phyloP scores from a whole-genome alignment of 2,329 filamentous ascomycete species.

The Macrophomina tecta region DNA sequence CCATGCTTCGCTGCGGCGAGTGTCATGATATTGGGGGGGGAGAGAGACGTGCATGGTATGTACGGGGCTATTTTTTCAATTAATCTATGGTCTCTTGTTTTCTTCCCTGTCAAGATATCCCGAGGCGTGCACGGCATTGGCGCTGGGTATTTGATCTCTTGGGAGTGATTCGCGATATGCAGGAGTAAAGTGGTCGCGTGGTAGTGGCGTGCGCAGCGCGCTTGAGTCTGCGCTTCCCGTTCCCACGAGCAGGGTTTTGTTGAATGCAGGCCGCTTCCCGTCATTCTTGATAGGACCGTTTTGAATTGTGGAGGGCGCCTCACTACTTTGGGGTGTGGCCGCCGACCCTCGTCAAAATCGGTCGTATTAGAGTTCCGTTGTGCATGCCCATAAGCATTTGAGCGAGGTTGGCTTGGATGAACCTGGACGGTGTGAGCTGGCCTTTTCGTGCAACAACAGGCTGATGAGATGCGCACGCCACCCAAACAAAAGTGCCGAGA shows the following conservation, averaged over 20 bases:
- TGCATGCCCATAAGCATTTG: not conserved
- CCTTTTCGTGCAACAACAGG: constrained; percentile 14
- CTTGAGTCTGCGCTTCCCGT: not conserved
- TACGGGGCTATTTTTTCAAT: not conserved
- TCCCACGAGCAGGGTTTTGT: constrained; percentile 6
- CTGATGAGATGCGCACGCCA: constrained; percentile 10
- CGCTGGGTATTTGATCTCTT: not conserved
- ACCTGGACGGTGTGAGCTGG: not conserved
- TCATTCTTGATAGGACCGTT: not conserved
- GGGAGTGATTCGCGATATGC: not conserved
- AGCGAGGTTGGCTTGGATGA: not conserved
- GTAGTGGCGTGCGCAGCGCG: constrained; percentile 17
- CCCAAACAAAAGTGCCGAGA: constrained; percentile 14
- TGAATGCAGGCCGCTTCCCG: constrained; percentile 2
- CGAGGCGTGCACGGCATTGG: not conserved
- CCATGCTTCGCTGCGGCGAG: not conserved
- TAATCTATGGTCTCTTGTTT: not conserved
- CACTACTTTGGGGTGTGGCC: not conserved
- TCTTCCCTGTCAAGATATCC: not conserved
- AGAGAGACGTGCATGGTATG: not conserved
- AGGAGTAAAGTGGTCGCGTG: constrained; percentile 9
- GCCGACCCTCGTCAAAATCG: not conserved
- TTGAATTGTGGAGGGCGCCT: constrained; percentile 18
- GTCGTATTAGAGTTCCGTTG: not conserved
- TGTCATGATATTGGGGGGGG: not conserved